Conservation (phyloP, 768 basidiomycete genomes). For the Suillus brevipes region DNA sequence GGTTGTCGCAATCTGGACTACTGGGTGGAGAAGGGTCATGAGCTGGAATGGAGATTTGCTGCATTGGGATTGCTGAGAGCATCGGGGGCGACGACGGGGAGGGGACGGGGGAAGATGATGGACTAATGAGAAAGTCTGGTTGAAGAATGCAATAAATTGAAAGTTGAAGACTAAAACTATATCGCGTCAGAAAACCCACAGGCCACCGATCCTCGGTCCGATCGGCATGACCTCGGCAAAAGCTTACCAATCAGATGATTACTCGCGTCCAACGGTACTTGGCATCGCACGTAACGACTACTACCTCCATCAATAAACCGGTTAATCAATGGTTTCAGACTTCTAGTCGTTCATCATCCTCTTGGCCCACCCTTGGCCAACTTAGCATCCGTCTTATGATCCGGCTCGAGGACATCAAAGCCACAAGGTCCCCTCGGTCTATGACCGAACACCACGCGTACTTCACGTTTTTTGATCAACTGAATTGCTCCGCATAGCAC, state of each 20-base stretch:
- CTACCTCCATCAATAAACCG: background rate
- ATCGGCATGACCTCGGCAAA: constrained; percentile 5
- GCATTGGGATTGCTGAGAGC: constrained; percentile 42
- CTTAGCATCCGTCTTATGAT: background rate
- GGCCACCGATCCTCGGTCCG: constrained; percentile 11
- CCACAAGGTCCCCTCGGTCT: no score
- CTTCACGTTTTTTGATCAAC: no score
- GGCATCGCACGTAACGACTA: no score
- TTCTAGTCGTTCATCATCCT: background rate
- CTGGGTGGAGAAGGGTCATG: background rate
- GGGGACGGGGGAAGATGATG: constrained; percentile 9
- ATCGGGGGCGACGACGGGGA: constrained; percentile 18
- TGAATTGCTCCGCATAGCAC: no score
- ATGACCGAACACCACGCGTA: background rate
- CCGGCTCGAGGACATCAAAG: background rate
- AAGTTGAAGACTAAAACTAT: constrained; percentile 7
- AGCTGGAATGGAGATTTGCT: constrained; percentile 21
- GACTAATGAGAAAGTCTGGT: background rate
- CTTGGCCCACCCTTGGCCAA: no score
- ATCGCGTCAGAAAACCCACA: background rate
- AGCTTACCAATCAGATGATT: background rate
- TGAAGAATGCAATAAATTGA: background rate
- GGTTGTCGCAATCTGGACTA: background rate
- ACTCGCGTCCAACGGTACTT: no score
- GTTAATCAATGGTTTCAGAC: background rate